phyloP scores from a whole-genome alignment of 1,139 yeast species.

The Insectozyma bohioensis region DNA sequence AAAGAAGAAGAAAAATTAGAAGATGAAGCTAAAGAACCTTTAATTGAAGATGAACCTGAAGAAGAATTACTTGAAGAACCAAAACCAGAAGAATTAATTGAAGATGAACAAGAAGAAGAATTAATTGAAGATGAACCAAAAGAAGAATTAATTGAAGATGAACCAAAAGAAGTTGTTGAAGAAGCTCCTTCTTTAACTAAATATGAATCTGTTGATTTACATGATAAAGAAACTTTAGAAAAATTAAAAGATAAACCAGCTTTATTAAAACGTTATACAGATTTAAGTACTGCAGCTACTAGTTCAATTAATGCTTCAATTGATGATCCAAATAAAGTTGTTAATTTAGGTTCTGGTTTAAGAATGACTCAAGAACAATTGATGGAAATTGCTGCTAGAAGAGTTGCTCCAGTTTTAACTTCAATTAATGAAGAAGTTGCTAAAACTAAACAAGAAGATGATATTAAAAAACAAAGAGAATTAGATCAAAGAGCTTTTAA shows the following conservation, averaged over 20 bases:
- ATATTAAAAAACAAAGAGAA: conserved; percentile 42
- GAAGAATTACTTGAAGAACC: conserved; percentile 2
- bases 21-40: conserved; percentile 6
- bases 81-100: not conserved
- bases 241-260: conserved; percentile 49
- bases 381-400: conserved; percentile 53
- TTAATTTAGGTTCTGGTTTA: conserved; percentile 57
- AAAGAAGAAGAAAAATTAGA: conserved; percentile 7
- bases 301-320: conserved; percentile 42
- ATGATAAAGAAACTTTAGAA: conserved; percentile 42
- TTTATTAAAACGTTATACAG: conserved; percentile 47
- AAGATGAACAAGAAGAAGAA: conserved; percentile 5
- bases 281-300: conserved; percentile 49
- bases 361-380: conserved; percentile 55
- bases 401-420: conserved; percentile 57
- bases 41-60: conserved; percentile 1
- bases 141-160: conserved; percentile 24
- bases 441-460: conserved; percentile 48
- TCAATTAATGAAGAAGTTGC: conserved; percentile 52
- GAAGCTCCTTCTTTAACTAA: conserved; percentile 34
- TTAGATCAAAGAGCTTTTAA: conserved; percentile 37
- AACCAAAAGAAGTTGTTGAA: conserved; percentile 35
- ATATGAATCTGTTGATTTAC: conserved; percentile 33
- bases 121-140: conserved; percentile 22
- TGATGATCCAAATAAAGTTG: conserved; percentile 50